These are phyloP conservation scores for Debaryomycetaceae sp. DNA, from an alignment of 1,139 yeast genomes.

Conservation along the genomic window DNA sequence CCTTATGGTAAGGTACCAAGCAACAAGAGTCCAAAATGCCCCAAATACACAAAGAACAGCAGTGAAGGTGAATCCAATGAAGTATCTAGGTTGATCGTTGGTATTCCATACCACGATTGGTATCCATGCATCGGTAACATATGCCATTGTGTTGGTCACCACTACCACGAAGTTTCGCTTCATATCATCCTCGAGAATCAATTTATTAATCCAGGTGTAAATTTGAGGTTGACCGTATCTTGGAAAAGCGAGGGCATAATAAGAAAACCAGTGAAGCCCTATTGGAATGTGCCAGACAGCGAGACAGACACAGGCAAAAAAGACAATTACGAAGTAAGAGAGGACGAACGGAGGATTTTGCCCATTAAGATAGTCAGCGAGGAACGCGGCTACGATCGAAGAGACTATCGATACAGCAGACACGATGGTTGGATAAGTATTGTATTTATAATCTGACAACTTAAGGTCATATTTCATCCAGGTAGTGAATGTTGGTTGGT, in stretches of 20 bases:
- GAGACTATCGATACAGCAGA: slow-evolving; percentile 43
- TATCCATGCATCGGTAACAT: slow-evolving; percentile 46
- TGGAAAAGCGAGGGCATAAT: slow-evolving; percentile 45
- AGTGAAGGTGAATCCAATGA: slow-evolving; percentile 48
- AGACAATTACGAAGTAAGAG: slow-evolving; percentile 31
- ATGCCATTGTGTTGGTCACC: slow-evolving; percentile 47
- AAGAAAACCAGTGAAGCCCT: slow-evolving; percentile 47
- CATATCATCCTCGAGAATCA: slow-evolving; percentile 43
- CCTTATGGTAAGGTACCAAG: slow-evolving; percentile 26
- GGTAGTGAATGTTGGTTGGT: slow-evolving; percentile 49
- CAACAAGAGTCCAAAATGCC: slow-evolving; percentile 27
- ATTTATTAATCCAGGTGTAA: slow-evolving; percentile 51
- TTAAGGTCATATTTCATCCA: slow-evolving; percentile 50
- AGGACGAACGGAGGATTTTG: slow-evolving; percentile 35
- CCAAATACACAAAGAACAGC: slow-evolving; percentile 42
- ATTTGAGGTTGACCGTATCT: slow-evolving; percentile 41
- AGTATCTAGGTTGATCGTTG: slow-evolving; percentile 41
- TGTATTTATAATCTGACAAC: slow-evolving; percentile 38
- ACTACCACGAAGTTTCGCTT: slow-evolving; percentile 49
- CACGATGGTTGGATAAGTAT: slow-evolving; percentile 48
- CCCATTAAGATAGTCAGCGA: slow-evolving; percentile 45
- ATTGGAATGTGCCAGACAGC: slow-evolving; percentile 44
- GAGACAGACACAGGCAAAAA: slow-evolving; percentile 41
- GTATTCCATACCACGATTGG: slow-evolving; percentile 48
- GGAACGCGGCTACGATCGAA: slow-evolving; percentile 36